phyloP scores from a whole-genome alignment of 352 stramenopile genomes.

The Phytopythium aichiense region DNA sequence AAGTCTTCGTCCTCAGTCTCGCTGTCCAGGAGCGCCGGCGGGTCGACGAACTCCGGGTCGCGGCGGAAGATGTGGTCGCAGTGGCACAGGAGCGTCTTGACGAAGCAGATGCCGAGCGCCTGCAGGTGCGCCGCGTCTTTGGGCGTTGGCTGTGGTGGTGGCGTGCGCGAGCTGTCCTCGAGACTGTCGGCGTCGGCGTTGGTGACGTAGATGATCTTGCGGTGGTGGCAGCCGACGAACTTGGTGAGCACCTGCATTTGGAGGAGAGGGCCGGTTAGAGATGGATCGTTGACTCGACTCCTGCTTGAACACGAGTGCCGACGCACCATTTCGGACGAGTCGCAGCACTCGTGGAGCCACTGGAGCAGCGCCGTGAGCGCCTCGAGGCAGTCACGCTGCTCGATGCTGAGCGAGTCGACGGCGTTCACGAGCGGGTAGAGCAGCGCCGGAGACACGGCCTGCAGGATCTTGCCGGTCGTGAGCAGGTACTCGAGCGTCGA shows the following conservation, averaged over 20 bases:
- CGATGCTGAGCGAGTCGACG: slow-evolving; percentile 59
- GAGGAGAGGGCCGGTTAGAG: background rate
- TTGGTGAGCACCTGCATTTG: slow-evolving; percentile 28
- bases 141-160: too few species aligned
- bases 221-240: slow-evolving; percentile 36
- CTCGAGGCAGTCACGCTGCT: slow-evolving; percentile 72
- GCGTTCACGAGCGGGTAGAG: slow-evolving; percentile 71
- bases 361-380: slow-evolving; percentile 54
- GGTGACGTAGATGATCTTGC: slow-evolving; percentile 33
- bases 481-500: slow-evolving; percentile 70
- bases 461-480: slow-evolving; percentile 12
- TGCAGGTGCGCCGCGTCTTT: slow-evolving; percentile 6
- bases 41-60: slow-evolving; percentile 31
- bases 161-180: background rate
- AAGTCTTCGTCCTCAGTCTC: slow-evolving; percentile 62
- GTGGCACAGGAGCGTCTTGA: slow-evolving; percentile 49
- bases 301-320: background rate
- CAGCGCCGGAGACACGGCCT: slow-evolving; percentile 28
- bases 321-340: slow-evolving; percentile 40
- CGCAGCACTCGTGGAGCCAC: slow-evolving; percentile 30
- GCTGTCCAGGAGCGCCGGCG: slow-evolving; percentile 35
- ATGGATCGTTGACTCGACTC: background rate
- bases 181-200: slow-evolving; percentile 6
- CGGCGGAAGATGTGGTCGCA: slow-evolving; percentile 71
- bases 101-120: slow-evolving; percentile 49